These are phyloP conservation scores for Graphiopsis chlorocephala DNA, from an alignment of 2,329 filamentous ascomycete species.

Conservation along the genomic window DNA sequence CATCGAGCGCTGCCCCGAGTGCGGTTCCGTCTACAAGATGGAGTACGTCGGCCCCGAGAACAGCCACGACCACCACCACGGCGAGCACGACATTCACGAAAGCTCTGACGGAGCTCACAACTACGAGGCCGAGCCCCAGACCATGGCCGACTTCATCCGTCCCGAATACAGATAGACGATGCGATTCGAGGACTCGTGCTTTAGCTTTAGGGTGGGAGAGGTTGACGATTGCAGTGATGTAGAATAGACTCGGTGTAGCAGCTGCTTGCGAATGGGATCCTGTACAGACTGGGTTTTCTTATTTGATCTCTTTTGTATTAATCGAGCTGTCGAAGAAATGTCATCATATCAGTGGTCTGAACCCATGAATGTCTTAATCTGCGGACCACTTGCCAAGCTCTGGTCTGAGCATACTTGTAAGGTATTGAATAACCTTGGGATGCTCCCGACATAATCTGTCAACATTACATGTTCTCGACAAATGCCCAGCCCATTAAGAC, in stretches of 20 bases:
- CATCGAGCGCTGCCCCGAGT: conserved; percentile 92
- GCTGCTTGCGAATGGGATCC: conserved; percentile 13
- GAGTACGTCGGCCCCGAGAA: conserved; percentile 86
- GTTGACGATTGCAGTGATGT: conserved; percentile 9
- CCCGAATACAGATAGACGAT: conserved; percentile 78
- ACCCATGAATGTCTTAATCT: not conserved
- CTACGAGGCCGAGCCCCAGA: conserved; percentile 79
- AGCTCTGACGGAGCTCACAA: conserved; percentile 50
- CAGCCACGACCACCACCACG: conserved; percentile 58
- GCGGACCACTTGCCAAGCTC: not conserved
- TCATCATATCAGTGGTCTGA: not conserved
- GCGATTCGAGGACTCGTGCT: not conserved
- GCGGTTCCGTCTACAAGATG: conserved; percentile 96
- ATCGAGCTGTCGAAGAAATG: not conserved
- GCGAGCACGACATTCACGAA: conserved; percentile 50
- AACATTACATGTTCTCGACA: not conserved
- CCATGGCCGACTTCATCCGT: conserved; percentile 92
- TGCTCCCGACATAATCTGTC: not conserved
- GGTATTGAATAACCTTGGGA: not conserved
- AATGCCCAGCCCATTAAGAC: not conserved
- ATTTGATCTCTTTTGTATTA: conserved; percentile 10
- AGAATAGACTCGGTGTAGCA: conserved; percentile 14
- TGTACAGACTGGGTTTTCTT: conserved; percentile 12
- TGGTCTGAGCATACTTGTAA: not conserved
- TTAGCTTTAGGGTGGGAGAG: not conserved